phyloP scores from a whole-genome alignment of 2,329 filamentous ascomycete genomes.

The Claviceps fusiformis region DNA sequence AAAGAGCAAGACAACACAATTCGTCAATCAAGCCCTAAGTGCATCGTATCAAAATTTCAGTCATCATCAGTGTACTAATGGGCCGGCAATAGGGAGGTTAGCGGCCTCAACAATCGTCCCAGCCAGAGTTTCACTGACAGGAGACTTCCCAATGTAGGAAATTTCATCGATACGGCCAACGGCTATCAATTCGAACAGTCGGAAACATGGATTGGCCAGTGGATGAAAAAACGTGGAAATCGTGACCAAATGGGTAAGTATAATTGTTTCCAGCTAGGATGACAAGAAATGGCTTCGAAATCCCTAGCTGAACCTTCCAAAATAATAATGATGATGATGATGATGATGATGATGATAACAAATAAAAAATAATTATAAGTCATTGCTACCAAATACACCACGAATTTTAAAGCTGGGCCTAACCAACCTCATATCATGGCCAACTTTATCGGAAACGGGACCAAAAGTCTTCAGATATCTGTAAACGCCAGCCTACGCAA shows the following conservation, averaged over 20 bases:
- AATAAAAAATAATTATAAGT: conserved; percentile 24
- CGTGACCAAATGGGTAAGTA: conserved; percentile 46
- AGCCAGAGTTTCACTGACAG: neutral
- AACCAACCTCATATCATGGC: conserved; percentile 29
- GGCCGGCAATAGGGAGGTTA: conserved; percentile 13
- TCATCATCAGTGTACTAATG: neutral
- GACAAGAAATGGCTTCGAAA: neutral
- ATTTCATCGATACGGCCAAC: conserved; percentile 61
- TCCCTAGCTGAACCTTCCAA: neutral
- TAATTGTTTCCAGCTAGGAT: neutral
- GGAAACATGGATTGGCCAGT: conserved; percentile 56
- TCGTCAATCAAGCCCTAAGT: neutral
- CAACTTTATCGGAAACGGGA: conserved; percentile 45
- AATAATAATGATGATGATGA: no score
- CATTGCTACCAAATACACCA: conserved; percentile 56
- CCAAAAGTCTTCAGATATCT: conserved; percentile 45
- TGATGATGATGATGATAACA: no score
- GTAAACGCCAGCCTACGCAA: conserved; percentile 43
- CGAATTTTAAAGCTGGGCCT: conserved; percentile 35
- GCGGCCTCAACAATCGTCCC: neutral
- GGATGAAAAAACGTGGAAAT: conserved; percentile 51
- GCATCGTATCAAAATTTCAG: neutral
- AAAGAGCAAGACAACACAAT: neutral
- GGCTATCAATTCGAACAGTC: conserved; percentile 53
- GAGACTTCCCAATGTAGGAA: conserved; percentile 28